These are phyloP conservation scores for Yamadazyma diddensiae DNA, from an alignment of 1,139 yeast genomes.

Conservation along the genomic window DNA sequence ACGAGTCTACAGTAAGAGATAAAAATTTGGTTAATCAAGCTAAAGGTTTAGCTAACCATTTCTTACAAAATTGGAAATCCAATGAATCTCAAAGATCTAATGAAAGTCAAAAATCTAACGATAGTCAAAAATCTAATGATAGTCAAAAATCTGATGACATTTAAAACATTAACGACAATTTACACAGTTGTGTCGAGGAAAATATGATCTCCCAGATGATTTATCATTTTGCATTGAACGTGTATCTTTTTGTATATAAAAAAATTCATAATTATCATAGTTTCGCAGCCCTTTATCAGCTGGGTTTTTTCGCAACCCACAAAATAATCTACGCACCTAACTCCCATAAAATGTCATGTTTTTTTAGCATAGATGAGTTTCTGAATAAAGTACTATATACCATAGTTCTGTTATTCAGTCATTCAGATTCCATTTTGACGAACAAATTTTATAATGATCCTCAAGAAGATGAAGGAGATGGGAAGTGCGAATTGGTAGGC, in stretches of 20 bases:
- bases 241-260: constrained; percentile 1
- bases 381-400: constrained; percentile 1
- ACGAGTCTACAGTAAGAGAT: constrained; percentile 7
- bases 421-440: constrained; percentile 1
- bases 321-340: no score
- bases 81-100: constrained; percentile 8
- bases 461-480: constrained; percentile 19
- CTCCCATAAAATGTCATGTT: constrained; percentile 5
- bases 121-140: no score
- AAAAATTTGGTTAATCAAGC: constrained; percentile 37
- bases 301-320: no score
- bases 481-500: constrained; percentile 64
- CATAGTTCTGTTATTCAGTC: constrained; percentile 5
- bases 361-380: constrained; percentile 1
- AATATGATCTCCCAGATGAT: no score
- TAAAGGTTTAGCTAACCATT: constrained; percentile 37
- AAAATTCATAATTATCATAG: neutral
- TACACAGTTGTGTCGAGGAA: no score
- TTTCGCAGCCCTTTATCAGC: constrained; percentile 1
- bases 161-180: no score
- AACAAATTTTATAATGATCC: neutral
- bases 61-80: constrained; percentile 33
- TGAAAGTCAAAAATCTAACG: no score
- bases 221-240: constrained; percentile 2
- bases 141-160: no score